Evolutionary conservation across 139 green algal genomes (phyloP).

Genomic region (Haematococcus lacustris): DNA sequence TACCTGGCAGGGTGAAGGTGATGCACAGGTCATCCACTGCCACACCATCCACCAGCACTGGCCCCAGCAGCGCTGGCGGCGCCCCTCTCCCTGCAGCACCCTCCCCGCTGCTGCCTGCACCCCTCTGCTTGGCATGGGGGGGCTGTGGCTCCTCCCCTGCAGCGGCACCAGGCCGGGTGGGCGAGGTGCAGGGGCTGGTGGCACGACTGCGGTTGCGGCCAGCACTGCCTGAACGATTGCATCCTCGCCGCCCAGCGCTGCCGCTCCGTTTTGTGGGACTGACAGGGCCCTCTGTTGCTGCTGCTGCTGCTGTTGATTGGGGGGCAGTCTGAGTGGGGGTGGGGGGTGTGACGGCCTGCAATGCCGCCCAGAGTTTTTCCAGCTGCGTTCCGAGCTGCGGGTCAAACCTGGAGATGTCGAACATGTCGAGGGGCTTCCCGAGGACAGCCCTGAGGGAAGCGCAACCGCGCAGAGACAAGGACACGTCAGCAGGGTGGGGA

Average conservation of each 20-base stretch:
- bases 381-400: slow-evolving; percentile 61
- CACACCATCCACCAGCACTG: slow-evolving; percentile 65
- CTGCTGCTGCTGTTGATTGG: not conserved
- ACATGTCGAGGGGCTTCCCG: slow-evolving; percentile 58
- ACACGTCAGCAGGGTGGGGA: no score
- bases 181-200: no score
- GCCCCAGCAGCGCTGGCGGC: not conserved
- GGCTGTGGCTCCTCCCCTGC: no score
- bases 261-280: no score
- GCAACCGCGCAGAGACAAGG: no score
- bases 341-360: not conserved
- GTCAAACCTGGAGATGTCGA: slow-evolving; percentile 73
- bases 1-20: slow-evolving; percentile 86
- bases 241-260: no score
- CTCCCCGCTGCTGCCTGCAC: no score
- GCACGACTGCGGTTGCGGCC: no score
- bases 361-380: slow-evolving; percentile 56
- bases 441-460: slow-evolving; percentile 23
- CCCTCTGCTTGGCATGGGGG: no score
- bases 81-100: no score
- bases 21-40: slow-evolving; percentile 87
- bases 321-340: not conserved
- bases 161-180: no score
- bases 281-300: not conserved
- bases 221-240: no score